Evolutionary conservation across 441 rosid genomes (phyloP), one percentile per base, ranked within the genome.

Genomic region (Pelargonium cotyledonis): DNA sequence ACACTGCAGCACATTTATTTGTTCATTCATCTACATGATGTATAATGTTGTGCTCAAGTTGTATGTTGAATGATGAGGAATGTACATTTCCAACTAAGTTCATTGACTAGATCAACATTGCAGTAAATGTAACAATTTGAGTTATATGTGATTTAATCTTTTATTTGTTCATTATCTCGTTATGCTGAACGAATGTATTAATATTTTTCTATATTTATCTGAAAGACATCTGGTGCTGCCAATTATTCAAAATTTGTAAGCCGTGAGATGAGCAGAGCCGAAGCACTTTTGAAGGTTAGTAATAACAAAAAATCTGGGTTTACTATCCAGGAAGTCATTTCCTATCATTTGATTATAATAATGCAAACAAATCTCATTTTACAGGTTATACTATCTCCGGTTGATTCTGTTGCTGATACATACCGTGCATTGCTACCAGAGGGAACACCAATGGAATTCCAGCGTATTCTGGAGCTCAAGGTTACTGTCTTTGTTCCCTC

Each of bases 211-310:
- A 18, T 71, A 0, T 63, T 71, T 70, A 9, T 53, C 23, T 64
- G 70, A 57, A 66, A 67, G 99, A 82, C 91, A 35, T 79, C 99
- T 31, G 80, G 81, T 77, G 92, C 97, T 77, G 87, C 96, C 62
- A 89, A 90, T 79, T 95, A 92, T 80, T 85, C 92, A 10, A 92
- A 90, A 81, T 95, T 95, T 77, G 96, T 92, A 44, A 95, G 93
- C 83, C 95, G 97, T 74, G 98, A 92, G 85, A 95, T 95, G 99
- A 92, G 98, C 85, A 89, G 90, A 88, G 99, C 98, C 70, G 99
- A 95, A 89, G 98, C 99, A 70, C 97, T 95, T 76, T 83, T 95
- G 65, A 95, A 95, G 98, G 96, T 89, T 72, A 67, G 76, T 66
- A 41, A 65, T 74, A 53, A 29, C 67, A 68, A 9, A 60, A 21